These are phyloP conservation scores for Acacia crassicarpa DNA, from an alignment of 306 rosid genomes.

Conservation along the genomic window DNA sequence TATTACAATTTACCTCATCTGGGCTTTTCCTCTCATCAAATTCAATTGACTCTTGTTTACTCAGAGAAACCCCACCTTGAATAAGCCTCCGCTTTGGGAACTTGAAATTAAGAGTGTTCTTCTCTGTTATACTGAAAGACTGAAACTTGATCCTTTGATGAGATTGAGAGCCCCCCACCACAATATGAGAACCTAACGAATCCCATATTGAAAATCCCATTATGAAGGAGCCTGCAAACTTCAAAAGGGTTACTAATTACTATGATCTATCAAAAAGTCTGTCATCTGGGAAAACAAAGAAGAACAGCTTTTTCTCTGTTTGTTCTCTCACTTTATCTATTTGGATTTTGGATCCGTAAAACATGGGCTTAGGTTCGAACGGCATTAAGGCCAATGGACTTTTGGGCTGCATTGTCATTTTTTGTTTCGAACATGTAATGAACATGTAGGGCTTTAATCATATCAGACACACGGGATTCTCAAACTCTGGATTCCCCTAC, in stretches of 20 bases:
- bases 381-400: not conserved
- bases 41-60: slow-evolving; percentile 48
- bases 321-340: not conserved
- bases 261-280: not conserved
- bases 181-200: slow-evolving; percentile 49
- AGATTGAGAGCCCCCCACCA: slow-evolving; percentile 30
- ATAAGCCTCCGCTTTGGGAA: slow-evolving; percentile 29
- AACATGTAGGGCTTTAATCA: too few species aligned
- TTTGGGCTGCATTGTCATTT: not conserved
- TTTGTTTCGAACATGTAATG: not conserved
- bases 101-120: slow-evolving; percentile 34
- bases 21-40: slow-evolving; percentile 80
- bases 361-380: not conserved
- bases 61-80: slow-evolving; percentile 29
- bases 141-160: slow-evolving; percentile 39
- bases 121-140: slow-evolving; percentile 25
- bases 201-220: slow-evolving; percentile 61
- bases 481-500: not conserved
- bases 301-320: too few species aligned
- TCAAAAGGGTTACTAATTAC: not conserved
- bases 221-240: slow-evolving; percentile 1
- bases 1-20: slow-evolving; percentile 57
- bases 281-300: not conserved
- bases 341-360: not conserved
- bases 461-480: not conserved